Conservation (phyloP, 2,329 filamentous ascomycete genomes). For the Pseudogymnoascus sp. region DNA sequence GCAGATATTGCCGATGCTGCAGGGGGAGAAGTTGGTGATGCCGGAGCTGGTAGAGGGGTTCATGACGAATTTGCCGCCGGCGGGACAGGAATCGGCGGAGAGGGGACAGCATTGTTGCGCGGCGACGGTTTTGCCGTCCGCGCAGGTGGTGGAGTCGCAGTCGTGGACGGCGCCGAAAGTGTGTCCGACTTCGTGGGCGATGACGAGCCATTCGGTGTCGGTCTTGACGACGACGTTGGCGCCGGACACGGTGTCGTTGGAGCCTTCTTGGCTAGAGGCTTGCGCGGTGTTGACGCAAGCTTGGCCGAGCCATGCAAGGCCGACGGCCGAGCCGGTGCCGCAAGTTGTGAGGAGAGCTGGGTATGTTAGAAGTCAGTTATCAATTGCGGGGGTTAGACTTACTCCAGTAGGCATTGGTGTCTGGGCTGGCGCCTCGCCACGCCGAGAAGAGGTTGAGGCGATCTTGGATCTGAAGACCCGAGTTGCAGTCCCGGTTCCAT, state of each 20-base stretch:
- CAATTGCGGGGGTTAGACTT: slow-evolving; percentile 54
- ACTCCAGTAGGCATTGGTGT: slow-evolving; percentile 90
- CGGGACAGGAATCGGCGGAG: slow-evolving; percentile 59
- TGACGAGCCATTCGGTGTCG: slow-evolving; percentile 83
- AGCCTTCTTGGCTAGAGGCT: slow-evolving; percentile 39
- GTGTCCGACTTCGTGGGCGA: slow-evolving; percentile 89
- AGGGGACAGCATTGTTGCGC: slow-evolving; percentile 74
- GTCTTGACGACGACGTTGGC: slow-evolving; percentile 87
- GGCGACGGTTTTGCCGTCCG: slow-evolving; percentile 48
- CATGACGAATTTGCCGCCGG: slow-evolving; percentile 80
- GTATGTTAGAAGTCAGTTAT: slow-evolving; percentile 50
- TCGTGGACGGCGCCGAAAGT: slow-evolving; percentile 96
- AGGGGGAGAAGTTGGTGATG: slow-evolving; percentile 76
- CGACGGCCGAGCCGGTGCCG: slow-evolving; percentile 74
- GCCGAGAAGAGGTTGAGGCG: slow-evolving; percentile 80
- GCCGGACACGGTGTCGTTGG: slow-evolving; percentile 67
- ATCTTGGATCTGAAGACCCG: slow-evolving; percentile 56
- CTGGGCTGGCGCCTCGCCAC: slow-evolving; percentile 72
- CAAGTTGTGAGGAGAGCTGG: slow-evolving; percentile 55
- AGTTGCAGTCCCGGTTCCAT: slow-evolving; percentile 75
- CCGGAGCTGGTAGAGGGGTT: slow-evolving; percentile 74
- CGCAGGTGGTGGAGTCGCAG: slow-evolving; percentile 63
- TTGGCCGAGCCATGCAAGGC: slow-evolving; percentile 87
- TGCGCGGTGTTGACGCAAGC: slow-evolving; percentile 59
- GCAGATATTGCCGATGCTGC: slow-evolving; percentile 89